Evolutionary conservation across 192 early-diverging fungal genomes (phyloP).

Genomic region (Coemansia sp.): DNA sequence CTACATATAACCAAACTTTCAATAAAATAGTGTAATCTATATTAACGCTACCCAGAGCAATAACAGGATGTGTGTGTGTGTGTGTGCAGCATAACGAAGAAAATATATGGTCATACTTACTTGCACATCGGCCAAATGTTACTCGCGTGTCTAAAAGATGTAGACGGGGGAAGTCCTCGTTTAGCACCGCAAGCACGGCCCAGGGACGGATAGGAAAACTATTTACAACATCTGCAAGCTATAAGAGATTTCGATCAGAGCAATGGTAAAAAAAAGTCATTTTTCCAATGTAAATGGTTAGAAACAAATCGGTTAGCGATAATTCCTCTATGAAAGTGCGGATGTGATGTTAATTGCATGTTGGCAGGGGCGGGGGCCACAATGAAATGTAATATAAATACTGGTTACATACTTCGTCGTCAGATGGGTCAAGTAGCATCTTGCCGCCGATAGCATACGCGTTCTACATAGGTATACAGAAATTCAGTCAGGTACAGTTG

Average conservation of each 20-base stretch:
- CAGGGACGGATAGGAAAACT: conserved; percentile 11
- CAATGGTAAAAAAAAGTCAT: too few species aligned
- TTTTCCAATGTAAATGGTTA: too few species aligned
- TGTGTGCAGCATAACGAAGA: background rate
- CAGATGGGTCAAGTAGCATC: conserved; percentile 27
- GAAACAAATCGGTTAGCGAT: too few species aligned
- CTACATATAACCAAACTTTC: conserved; percentile 4
- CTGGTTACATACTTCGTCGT: conserved; percentile 4
- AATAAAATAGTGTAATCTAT: background rate
- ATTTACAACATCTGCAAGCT: conserved; percentile 4
- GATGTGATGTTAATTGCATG: too few species aligned
- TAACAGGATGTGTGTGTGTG: background rate
- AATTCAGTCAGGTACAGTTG: background rate
- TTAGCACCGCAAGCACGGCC: conserved; percentile 24
- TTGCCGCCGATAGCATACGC: conserved; percentile 19
- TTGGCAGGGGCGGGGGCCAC: too few species aligned
- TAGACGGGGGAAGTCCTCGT: conserved; percentile 18
- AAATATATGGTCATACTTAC: conserved; percentile 12
- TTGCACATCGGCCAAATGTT: conserved; percentile 29
- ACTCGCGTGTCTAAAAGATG: conserved; percentile 13
- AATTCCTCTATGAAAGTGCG: too few species aligned
- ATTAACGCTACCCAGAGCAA: background rate
- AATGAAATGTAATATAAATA: too few species aligned
- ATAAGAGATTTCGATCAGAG: background rate
- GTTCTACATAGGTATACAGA: background rate